A percentile compares a stretch with the other conserved stretches of the same genome.
Evolutionary conservation across 78 protist genomes (phyloP).

Genomic region (Guillardia theta): DNA sequence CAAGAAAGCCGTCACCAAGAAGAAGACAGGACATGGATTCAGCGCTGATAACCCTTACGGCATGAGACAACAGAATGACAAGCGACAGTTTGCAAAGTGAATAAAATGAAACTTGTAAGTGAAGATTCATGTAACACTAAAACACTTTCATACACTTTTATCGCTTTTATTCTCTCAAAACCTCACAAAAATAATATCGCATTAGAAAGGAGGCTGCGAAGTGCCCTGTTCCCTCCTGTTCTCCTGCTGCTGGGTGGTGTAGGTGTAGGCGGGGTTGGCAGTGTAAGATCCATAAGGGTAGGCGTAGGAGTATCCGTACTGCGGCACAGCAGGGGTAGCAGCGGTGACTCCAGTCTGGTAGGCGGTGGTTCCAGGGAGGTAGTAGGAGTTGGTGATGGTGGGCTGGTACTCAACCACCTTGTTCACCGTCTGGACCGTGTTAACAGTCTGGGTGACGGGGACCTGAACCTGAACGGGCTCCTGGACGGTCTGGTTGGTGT

Average conservation of each 20-base stretch:
- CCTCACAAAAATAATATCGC: too few relatives aligned
- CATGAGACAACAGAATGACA: neutral
- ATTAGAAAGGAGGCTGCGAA: too few relatives aligned
- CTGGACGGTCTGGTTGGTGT: neutral
- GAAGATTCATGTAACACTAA: neutral
- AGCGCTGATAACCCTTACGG: conserved; percentile 15
- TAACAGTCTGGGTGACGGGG: neutral
- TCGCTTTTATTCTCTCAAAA: too few relatives aligned
- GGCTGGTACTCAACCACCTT: neutral
- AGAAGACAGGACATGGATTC: neutral
- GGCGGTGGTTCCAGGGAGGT: neutral
- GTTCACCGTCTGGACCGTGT: neutral
- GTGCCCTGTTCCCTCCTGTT: too few relatives aligned
- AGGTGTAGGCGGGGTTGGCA: too few relatives aligned
- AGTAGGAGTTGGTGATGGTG: neutral
- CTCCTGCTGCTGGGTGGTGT: too few relatives aligned
- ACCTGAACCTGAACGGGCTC: neutral
- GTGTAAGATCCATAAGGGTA: too few relatives aligned
- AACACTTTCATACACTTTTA: too few relatives aligned
- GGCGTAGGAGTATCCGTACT: too few relatives aligned
- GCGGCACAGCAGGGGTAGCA: too few relatives aligned
- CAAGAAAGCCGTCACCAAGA: neutral
- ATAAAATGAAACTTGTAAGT: neutral
- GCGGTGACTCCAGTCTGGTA: neutral
- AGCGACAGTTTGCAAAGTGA: neutral